Base-by-base conservation (phyloP, 495 filamentous ascomycete genomes). In the Aspergillus steynii region DNA sequence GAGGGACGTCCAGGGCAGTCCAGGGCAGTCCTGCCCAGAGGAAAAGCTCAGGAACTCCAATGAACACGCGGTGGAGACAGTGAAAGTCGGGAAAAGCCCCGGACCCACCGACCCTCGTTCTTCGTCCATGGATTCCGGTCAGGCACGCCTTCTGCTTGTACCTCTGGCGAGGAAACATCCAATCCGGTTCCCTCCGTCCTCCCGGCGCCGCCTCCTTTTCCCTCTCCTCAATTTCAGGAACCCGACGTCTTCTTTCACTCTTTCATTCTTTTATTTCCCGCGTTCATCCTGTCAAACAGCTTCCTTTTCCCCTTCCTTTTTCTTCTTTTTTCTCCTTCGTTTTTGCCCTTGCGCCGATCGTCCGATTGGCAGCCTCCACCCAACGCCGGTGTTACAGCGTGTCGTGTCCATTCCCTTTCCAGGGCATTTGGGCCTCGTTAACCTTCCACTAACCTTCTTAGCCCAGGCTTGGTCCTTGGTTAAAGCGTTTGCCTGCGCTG, bases 21-120 rank as follows among this genome's bases (percentile, higher is more conserved):
- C 20, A 20, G 20, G 20, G 20, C 20, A 20, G 20, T 20, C 20
- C 20, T 20, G 20, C 20, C 20, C 20, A 20, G 20, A 20, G 20
- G 20, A 20, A 20, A 20, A 20, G 6, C 8, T 25, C 20, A 25
- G 28, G 45, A 56, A 56, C 25, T 45, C 54, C 54, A 32, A 32
- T 32, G 29, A 54, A 54, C 12, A 54, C 54, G 32, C 54, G 49
- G 28, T 56, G 53, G 53, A 46, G 37, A 1, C 37, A 61, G 47
- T 47, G 53, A 62, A 50, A 2, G 20, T 20, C 9, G 12, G 10
- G 3, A 42, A 42, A 42, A 42, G 37, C 37, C 37, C 37, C 37
- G 37, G 37, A 42, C 37, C 37, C 37, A 42, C 37, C 37, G 37
- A 42, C 12, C 7, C 5, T 14, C 37, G 9, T 42, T 15, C 10